Conservation (phyloP, 2,329 filamentous ascomycete species). For the Aspergillus sp. region DNA sequence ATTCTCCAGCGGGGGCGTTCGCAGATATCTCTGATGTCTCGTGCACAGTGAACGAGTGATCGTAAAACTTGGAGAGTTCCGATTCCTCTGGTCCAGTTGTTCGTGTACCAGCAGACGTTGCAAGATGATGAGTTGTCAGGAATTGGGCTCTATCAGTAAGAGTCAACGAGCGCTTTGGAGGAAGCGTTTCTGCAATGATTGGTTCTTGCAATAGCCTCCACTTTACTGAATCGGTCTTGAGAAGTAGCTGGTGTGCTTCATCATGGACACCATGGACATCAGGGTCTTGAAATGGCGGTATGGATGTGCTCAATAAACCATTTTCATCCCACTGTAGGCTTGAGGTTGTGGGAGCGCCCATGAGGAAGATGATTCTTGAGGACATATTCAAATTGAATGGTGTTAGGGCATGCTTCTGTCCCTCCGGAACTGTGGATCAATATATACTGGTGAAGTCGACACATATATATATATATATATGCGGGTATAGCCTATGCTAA, state of each 20-base stretch:
- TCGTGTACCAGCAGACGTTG: constrained; percentile 17
- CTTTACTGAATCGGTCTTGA: constrained; percentile 27
- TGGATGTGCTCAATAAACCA: constrained; percentile 55
- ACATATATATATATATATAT: constrained; percentile 5
- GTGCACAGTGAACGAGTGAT: constrained; percentile 76
- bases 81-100: constrained; percentile 34
- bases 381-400: constrained; percentile 29
- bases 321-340: constrained; percentile 60
- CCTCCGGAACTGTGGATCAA: neutral
- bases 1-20: constrained; percentile 24
- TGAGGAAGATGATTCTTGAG: constrained; percentile 53
- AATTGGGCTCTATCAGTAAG: constrained; percentile 30
- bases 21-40: constrained; percentile 53
- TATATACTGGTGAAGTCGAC: neutral
- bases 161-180: neutral
- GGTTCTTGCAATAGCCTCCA: constrained; percentile 36
- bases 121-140: constrained; percentile 36
- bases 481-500: neutral
- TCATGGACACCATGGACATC: constrained; percentile 11
- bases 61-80: constrained; percentile 69
- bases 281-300: constrained; percentile 36
- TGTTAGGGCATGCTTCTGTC: neutral
- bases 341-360: constrained; percentile 63
- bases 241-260: constrained; percentile 11
- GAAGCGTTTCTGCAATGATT: constrained; percentile 14